Base-by-base conservation (phyloP, 169 alveolate species). In the Plasmodium vinckei region DNA sequence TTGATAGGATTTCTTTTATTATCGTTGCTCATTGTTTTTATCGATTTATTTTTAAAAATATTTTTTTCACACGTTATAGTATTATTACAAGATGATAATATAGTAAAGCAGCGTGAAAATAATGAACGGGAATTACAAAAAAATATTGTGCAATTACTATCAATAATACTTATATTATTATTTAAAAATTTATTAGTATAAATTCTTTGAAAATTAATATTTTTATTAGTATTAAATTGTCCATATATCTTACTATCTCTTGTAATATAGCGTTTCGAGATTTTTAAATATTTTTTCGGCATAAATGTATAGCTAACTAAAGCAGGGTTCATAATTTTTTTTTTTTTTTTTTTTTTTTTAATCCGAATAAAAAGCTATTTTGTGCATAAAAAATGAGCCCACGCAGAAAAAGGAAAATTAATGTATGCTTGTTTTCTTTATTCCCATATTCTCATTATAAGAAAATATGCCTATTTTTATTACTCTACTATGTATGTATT, bases 321-420 rank as follows among this genome's bases (percentile, higher is more conserved):
- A 42, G 49, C 77, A 54, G 27, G 47, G 88, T 25, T 75, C 77
- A 75, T 75, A 64, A 64, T 75, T 64, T 67, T 56, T 56, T 49
- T 56, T 56, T 3, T 25, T 33, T 27, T 57, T 59, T 33, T 53
- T 71, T 57, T 57, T 51, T 53, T 5, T 47, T 51, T 19, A 42
- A 27, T 71, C 13, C 23, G 15, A 51, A 51, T 13, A 51, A 51
- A 51, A 51, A 57, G 33, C 33, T 57, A 57, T 57, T 15, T 13
- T 51, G 59, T 51, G 59, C 59, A 51, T 12, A 15, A 51, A 51
- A 51, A 51, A 15, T 51, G 17, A 51, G 17, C 17, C 0, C n/a
- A 33, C 7, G 7, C 7, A 3, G 42, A 33, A 33, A 33, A 33
- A 33, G 42, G 5, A 4, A 33, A 33, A 33, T 33, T 33, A 2